Evolutionary conservation across 495 filamentous ascomycete genomes (phyloP), one percentile per base, ranked within the genome.

Genomic region (Bacidia rubella): DNA sequence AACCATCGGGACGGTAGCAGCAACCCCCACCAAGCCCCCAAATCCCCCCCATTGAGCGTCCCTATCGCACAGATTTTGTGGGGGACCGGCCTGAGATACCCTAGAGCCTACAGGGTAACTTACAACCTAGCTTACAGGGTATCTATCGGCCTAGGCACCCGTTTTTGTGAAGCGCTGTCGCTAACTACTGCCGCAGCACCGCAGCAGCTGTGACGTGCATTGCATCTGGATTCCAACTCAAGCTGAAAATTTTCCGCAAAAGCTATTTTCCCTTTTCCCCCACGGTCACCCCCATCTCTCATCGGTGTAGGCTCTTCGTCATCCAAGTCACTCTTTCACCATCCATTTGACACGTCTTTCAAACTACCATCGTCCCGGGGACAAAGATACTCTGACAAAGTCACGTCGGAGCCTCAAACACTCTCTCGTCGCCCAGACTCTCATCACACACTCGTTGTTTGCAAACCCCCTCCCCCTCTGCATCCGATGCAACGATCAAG

Each of bases 401-500:
- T 7, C 29, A 35, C 7, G 29, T 22, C 20, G 19, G 41, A 44
- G 41, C 41, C 41, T 44, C 41, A n/a, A 22, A 44, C 41, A 44
- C 17, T 44, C 41, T 9, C 19, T 22, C 17, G 5, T 20, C 41
- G 7, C 9, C 41, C 5, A 17, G 5, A 9, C 41, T 22, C 19
- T 44, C 41, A 7, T n/a, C 20, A n/a, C 7, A 17, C 15, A 7
- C 41, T 44, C 41, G 29, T 35, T 35, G 29, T 35, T 17, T 44
- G 47, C n/a, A n/a, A n/a, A 35, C 22, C 26, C 47, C 25, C 27
- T 17, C 47, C 19, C 11, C 17, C 32, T 35, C 27, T 38, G 29
- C 47, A 69, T 80, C 81, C 80, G 76, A 87, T 87, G 83, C 80
- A 84, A 72, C 75, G 78, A 65, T 69, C 79, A 71, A 74, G 73